Conservation (phyloP, 805 yeast species). For the Blastobotrys parvus region DNA sequence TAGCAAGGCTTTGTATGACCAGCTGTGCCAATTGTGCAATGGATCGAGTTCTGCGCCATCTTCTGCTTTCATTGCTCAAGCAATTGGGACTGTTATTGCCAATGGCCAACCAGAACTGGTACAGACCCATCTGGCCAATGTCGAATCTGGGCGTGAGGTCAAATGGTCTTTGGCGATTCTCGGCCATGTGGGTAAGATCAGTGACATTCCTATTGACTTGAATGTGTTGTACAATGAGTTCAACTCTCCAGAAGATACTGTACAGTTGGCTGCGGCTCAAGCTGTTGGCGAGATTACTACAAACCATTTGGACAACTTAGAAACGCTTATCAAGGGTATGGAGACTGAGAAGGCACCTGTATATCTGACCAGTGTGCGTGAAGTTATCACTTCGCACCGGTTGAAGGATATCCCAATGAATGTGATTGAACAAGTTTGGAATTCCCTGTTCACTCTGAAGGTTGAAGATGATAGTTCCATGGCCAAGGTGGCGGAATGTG, state of each 20-base stretch:
- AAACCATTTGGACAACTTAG: slow-evolving; percentile 33
- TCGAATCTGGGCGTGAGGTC: slow-evolving; percentile 15
- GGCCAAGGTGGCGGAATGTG: slow-evolving; percentile 19
- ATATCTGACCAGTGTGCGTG: slow-evolving; percentile 29
- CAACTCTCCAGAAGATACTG: slow-evolving; percentile 27
- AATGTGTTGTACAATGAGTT: slow-evolving; percentile 32
- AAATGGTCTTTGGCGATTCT: slow-evolving; percentile 37
- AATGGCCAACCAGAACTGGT: slow-evolving; percentile 4
- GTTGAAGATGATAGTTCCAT: slow-evolving; percentile 11
- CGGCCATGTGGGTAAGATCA: slow-evolving; percentile 40
- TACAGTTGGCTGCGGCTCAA: slow-evolving; percentile 42
- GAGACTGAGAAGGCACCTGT: slow-evolving; percentile 19
- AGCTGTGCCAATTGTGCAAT: not conserved
- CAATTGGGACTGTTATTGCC: slow-evolving; percentile 5
- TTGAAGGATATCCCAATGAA: slow-evolving; percentile 8
- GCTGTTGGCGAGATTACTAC: slow-evolving; percentile 44
- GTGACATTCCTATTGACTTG: slow-evolving; percentile 27
- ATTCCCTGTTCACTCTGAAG: slow-evolving; percentile 12
- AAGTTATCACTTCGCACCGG: slow-evolving; percentile 12
- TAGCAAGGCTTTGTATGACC: not conserved
- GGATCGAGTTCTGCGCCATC: too few relatives aligned
- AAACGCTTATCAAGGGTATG: slow-evolving; percentile 30
- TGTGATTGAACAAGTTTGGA: slow-evolving; percentile 17
- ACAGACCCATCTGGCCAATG: slow-evolving; percentile 17
- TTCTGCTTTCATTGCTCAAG: slow-evolving; percentile 19